Conservation (phyloP, 208 protist genomes). For the Leishmania tropica region DNA sequence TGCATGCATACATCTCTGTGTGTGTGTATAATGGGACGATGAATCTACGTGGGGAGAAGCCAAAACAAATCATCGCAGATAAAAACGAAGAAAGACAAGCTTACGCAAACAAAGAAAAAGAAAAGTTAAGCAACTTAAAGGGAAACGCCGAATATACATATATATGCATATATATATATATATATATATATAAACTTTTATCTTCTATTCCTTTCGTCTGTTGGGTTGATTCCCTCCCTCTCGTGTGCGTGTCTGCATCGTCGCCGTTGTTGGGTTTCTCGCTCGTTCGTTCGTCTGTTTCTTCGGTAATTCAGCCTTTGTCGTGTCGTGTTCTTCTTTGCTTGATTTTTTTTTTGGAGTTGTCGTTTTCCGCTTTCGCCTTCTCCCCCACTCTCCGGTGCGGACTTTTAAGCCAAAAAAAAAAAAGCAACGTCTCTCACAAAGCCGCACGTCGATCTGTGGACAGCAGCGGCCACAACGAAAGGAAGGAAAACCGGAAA, state of each 20-base stretch:
- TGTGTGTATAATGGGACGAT: background rate
- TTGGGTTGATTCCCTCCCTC: background rate
- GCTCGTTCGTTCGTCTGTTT: background rate
- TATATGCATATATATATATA: background rate
- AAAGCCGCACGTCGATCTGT: background rate
- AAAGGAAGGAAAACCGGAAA: background rate
- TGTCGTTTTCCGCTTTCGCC: too few relatives aligned
- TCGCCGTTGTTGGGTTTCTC: background rate
- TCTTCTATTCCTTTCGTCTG: background rate
- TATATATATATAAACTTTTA: background rate
- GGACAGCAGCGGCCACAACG: background rate
- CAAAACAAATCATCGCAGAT: too few relatives aligned
- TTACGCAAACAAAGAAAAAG: too few relatives aligned
- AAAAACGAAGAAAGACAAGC: too few relatives aligned
- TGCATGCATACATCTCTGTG: too few relatives aligned
- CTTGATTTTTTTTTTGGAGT: too few relatives aligned
- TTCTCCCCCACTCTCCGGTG: too few relatives aligned
- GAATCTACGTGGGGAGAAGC: background rate
- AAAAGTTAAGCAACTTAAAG: too few relatives aligned
- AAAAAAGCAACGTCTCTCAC: background rate
- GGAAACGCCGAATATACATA: background rate
- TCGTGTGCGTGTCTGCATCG: background rate
- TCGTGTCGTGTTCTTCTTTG: background rate
- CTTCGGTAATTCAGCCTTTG: background rate
- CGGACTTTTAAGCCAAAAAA: background rate